These are phyloP conservation scores for Rhizophora mangle DNA, from an alignment of 345 rosid genomes.

Conservation along the genomic window DNA sequence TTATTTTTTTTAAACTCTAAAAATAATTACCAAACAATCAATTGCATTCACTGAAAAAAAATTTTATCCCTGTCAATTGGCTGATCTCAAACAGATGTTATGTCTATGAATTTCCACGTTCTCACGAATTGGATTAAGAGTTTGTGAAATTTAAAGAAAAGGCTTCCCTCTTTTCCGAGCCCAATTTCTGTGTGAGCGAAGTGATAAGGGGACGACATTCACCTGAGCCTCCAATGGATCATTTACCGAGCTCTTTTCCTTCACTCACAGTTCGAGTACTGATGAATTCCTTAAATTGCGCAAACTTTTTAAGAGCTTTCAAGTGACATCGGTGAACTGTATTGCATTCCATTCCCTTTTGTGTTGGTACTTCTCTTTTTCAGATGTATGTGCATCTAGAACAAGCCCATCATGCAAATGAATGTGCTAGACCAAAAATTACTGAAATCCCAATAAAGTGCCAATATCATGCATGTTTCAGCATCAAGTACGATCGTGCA, in stretches of 20 bases:
- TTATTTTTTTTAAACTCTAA: too few species aligned
- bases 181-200: slow-evolving; percentile 1
- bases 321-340: slow-evolving; percentile 16
- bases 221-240: slow-evolving; percentile 17
- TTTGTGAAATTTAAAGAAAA: slow-evolving; percentile 2
- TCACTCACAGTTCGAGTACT: slow-evolving; percentile 21
- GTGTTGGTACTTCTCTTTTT: neutral
- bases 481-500: neutral
- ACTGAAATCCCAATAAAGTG: slow-evolving; percentile 20
- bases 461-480: neutral
- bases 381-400: neutral
- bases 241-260: neutral
- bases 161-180: slow-evolving; percentile 4
- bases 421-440: neutral
- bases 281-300: slow-evolving; percentile 34
- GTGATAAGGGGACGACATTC: slow-evolving; percentile 7
- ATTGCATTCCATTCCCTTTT: neutral
- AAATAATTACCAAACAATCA: too few species aligned
- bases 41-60: too few species aligned
- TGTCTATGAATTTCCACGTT: neutral
- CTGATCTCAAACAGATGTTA: too few species aligned
- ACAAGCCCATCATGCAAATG: neutral
- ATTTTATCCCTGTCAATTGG: too few species aligned
- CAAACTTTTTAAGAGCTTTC: slow-evolving; percentile 21
- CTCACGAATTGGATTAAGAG: slow-evolving; percentile 10